Base-by-base conservation (phyloP, 805 yeast species). In the Sungouiella thailandica region DNA sequence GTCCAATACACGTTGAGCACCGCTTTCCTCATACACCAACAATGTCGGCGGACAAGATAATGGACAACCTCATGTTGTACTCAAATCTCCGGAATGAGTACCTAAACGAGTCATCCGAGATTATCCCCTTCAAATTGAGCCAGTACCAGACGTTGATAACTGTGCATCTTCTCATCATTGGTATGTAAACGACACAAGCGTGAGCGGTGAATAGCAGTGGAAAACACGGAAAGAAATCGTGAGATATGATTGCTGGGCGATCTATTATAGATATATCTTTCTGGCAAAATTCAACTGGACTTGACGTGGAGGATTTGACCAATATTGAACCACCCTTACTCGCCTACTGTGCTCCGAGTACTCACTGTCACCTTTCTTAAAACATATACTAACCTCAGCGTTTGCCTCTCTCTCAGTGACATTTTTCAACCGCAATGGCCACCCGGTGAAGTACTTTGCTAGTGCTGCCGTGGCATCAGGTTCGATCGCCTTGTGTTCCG, bases 401-500 rank as follows among this genome's bases (percentile, higher is more conserved):
- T 46, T 46, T 29, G 39, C 30, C 17, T 40, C 43, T 10, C 36
- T 46, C 11, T 29, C 50, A 2, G 33, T 40, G 39, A 36, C 49
- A 17, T 37, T 44, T 17, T 41, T 46, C 32, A 45, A 42, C 36
- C 39, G 44, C 28, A 36, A 28, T 25, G 40, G 40, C 17, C 37
- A 32, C 19, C 17, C 36, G 17, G 29, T 30, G 32, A 37, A 34
- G 25, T 67, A 50, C 44, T 37, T 62, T 20, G 28, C 48, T 29
- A 52, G 57, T 37, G 58, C 67, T 5, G 25, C 53, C 13, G 44
- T 63, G 35, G 68, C 70, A 7, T 60, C 68, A 11, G 28, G 57
- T 10, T 50, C 70, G 13, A 52, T 67, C 32, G 71, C 68, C 1
- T 52, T 59, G 33, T 58, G 65, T 7, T 45, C 64, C 3, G 45